Conservation (phyloP, 768 basidiomycete species). For the Tulasnella sp. region DNA sequence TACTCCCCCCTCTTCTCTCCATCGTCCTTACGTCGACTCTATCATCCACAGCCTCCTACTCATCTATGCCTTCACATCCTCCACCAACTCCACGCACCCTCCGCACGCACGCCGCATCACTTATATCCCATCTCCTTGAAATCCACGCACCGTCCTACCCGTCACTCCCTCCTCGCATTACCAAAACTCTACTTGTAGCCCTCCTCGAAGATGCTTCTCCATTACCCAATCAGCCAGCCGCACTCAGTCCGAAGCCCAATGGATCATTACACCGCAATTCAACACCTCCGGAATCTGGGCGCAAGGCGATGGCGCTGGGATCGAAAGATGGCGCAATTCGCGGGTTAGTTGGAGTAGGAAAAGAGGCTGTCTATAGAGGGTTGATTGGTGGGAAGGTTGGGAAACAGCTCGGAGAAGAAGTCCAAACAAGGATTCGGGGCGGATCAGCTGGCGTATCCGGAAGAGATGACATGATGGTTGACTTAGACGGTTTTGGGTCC, state of each 20-base stretch:
- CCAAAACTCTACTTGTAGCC: constrained; percentile 86
- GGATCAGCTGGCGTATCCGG: neutral
- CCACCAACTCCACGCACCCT: constrained; percentile 40
- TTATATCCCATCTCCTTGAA: constrained; percentile 68
- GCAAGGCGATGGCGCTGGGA: constrained; percentile 38
- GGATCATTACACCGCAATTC: neutral
- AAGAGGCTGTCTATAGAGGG: constrained; percentile 75
- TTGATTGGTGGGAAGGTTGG: constrained; percentile 73
- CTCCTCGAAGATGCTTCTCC: constrained; percentile 37
- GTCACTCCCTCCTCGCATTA: constrained; percentile 74
- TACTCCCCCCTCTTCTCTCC: constrained; percentile 86
- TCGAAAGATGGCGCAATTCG: constrained; percentile 86
- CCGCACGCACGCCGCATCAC: constrained; percentile 72
- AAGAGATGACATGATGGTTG: neutral
- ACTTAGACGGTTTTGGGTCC: neutral
- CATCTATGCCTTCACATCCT: constrained; percentile 11
- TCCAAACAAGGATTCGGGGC: constrained; percentile 30
- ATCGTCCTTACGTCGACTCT: constrained; percentile 81
- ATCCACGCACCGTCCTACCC: constrained; percentile 86
- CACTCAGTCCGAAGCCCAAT: constrained; percentile 10
- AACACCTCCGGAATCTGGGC: constrained; percentile 22
- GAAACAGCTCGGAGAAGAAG: constrained; percentile 47
- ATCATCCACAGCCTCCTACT: constrained; percentile 48
- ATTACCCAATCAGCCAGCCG: constrained; percentile 11
- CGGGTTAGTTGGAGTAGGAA: constrained; percentile 73